Evolutionary conservation across 139 green algal genomes (phyloP).

Genomic region (Chlorella sp.): DNA sequence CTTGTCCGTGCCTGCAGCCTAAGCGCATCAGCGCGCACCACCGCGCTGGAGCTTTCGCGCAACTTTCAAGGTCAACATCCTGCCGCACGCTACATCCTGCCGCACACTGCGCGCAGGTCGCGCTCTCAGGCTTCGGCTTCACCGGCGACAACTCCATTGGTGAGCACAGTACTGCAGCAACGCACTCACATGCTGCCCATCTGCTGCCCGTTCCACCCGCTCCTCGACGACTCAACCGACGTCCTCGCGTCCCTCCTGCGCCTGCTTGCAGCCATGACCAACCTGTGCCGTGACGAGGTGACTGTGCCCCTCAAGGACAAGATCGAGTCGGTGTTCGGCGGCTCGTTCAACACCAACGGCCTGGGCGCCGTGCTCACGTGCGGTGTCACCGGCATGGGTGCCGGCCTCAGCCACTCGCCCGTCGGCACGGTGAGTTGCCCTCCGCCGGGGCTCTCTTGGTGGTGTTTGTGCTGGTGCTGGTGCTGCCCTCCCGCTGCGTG

Average conservation of each 20-base stretch:
- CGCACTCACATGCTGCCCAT: background rate
- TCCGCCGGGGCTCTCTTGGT: background rate
- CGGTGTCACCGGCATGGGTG: constrained; percentile 65
- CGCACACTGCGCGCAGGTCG: constrained; percentile 60
- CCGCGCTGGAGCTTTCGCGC: too few relatives aligned
- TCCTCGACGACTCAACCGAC: background rate
- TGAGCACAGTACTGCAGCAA: constrained; percentile 16
- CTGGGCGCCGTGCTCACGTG: constrained; percentile 77
- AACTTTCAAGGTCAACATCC: too few relatives aligned
- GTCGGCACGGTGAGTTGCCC: constrained; percentile 16
- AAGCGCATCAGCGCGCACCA: too few relatives aligned
- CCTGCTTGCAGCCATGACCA: constrained; percentile 56
- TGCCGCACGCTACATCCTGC: too few relatives aligned
- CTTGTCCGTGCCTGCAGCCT: background rate
- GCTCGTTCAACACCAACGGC: constrained; percentile 76
- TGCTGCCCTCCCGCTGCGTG: background rate
- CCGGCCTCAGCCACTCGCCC: constrained; percentile 44
- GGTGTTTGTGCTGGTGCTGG: background rate
- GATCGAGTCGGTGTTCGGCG: constrained; percentile 70
- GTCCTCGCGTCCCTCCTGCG: background rate
- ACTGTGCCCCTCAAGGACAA: constrained; percentile 62
- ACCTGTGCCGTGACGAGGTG: constrained; percentile 87
- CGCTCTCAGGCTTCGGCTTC: constrained; percentile 64
- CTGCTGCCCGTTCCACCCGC: background rate
- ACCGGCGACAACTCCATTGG: constrained; percentile 75